Percentiles rank a stretch among this genome's conserved stretches.
These are phyloP conservation scores for Obba rivulosa DNA, from an alignment of 768 basidiomycete genomes.

Conservation along the genomic window DNA sequence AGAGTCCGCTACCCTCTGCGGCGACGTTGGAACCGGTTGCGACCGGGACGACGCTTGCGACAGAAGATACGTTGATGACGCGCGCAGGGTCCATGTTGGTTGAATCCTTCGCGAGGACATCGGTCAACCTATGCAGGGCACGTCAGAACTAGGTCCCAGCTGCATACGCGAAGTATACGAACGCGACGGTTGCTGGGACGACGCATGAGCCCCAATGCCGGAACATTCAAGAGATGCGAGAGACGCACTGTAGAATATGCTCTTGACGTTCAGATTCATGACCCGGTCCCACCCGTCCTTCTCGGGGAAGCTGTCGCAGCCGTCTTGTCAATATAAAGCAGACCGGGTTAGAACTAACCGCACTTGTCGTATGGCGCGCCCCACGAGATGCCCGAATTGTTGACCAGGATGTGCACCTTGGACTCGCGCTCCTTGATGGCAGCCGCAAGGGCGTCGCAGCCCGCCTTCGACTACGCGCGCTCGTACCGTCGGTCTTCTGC, in stretches of 20 bases:
- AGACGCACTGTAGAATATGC: constrained; percentile 68
- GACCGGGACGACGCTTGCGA: constrained; percentile 48
- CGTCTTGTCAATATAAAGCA: background rate
- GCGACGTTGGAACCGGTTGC: constrained; percentile 47
- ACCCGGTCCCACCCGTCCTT: constrained; percentile 84
- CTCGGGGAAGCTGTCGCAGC: constrained; percentile 50
- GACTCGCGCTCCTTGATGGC: constrained; percentile 65
- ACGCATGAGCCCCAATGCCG: background rate
- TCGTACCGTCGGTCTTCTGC: background rate
- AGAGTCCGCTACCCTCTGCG: constrained; percentile 54
- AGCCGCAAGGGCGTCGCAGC: constrained; percentile 66
- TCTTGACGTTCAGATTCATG: constrained; percentile 81
- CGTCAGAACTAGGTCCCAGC: background rate
- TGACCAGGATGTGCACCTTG: constrained; percentile 78
- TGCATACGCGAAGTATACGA: constrained; percentile 8
- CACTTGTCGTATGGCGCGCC: constrained; percentile 58
- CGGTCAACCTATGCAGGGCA: constrained; percentile 39
- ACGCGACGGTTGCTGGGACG: constrained; percentile 49
- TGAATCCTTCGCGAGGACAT: constrained; percentile 61
- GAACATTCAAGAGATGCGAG: background rate
- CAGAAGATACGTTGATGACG: constrained; percentile 81
- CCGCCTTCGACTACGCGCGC: constrained; percentile 57
- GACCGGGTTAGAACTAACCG: background rate
- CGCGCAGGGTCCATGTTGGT: constrained; percentile 61
- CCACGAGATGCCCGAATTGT: constrained; percentile 81